Conservation (phyloP, 331 rosid species). For the Rosa hybrid region DNA sequence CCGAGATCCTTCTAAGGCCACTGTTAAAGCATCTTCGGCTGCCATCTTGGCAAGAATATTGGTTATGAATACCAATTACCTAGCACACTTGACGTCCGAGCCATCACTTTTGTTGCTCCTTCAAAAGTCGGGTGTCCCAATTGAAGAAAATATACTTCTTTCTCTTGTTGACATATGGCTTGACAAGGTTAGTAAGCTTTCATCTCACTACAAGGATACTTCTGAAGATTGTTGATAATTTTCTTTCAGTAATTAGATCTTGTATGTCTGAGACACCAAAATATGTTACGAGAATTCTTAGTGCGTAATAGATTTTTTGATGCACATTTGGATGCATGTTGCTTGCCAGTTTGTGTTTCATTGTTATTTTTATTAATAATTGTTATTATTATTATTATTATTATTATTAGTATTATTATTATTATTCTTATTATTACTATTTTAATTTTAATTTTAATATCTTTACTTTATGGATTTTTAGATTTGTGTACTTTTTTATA, state of each 20-base stretch:
- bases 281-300: not conserved
- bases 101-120: constrained; percentile 70
- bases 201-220: constrained; percentile 12
- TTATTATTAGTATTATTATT: too few species aligned
- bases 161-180: constrained; percentile 91
- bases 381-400: too few species aligned
- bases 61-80: constrained; percentile 91
- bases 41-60: constrained; percentile 91
- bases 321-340: not conserved
- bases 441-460: not conserved
- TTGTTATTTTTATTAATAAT: too few species aligned
- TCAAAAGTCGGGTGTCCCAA: constrained; percentile 61
- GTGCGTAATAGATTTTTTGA: not conserved
- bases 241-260: not conserved
- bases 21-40: constrained; percentile 90
- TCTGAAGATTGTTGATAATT: constrained; percentile 19
- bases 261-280: not conserved
- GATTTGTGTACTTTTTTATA: not conserved
- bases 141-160: constrained; percentile 83
- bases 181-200: constrained; percentile 70
- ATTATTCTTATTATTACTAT: too few species aligned
- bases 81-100: constrained; percentile 83
- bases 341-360: not conserved
- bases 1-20: constrained; percentile 72
- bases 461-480: not conserved